Percentiles rank a stretch among this genome's conserved stretches.
Evolutionary conservation across 306 rosid genomes (phyloP).

Genomic region (Vicia villosa): DNA sequence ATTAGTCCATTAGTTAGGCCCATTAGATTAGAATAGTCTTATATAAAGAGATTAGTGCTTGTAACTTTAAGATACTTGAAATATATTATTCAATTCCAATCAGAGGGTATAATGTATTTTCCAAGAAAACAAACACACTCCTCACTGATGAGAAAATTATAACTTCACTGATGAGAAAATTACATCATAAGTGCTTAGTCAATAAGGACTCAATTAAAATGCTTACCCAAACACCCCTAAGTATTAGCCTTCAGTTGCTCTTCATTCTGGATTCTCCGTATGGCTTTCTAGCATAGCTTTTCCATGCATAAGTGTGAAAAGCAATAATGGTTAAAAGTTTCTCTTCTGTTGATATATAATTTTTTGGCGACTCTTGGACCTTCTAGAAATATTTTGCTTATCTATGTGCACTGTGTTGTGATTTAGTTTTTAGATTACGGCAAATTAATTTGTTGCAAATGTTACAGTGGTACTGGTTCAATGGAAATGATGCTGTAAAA

Average conservation of each 20-base stretch:
- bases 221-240: background rate
- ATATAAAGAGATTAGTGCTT: too few species aligned
- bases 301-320: background rate
- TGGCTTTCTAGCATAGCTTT: background rate
- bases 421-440: conserved; percentile 18
- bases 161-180: too few species aligned
- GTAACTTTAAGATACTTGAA: too few species aligned
- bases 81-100: too few species aligned
- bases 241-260: background rate
- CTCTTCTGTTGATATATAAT: background rate
- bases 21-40: too few species aligned
- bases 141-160: background rate
- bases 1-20: too few species aligned
- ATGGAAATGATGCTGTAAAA: conserved; percentile 26
- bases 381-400: conserved; percentile 18
- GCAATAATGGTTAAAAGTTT: background rate
- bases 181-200: background rate
- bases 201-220: background rate
- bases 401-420: conserved; percentile 13
- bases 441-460: conserved; percentile 3
- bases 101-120: conserved; percentile 7
- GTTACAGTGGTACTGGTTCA: conserved; percentile 32
- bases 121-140: background rate
- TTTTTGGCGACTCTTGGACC: conserved; percentile 13
- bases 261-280: conserved; percentile 6